Percentiles rank a stretch among this genome's conserved stretches.
phyloP scores from a whole-genome alignment of 225 moss, liverwort and hornwort genomes.

The Straminergon stramineum region DNA sequence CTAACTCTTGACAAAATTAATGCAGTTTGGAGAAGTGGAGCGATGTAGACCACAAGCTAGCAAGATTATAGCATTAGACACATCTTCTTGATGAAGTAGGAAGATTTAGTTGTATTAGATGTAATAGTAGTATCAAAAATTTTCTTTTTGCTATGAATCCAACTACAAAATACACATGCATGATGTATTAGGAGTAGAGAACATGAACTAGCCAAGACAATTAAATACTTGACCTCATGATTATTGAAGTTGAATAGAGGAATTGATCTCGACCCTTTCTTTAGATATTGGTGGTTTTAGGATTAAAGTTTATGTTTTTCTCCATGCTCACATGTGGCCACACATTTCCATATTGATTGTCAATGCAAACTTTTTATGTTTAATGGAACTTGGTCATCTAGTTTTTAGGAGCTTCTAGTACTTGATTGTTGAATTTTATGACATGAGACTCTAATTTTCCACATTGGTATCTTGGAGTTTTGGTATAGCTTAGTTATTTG shows the following conservation, averaged over 20 bases:
- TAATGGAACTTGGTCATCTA: too few relatives aligned
- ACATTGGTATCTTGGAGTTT: too few relatives aligned
- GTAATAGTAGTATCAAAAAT: not conserved
- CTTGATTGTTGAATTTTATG: too few relatives aligned
- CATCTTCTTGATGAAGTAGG: too few relatives aligned
- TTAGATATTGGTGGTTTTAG: not conserved
- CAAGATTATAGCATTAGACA: not conserved
- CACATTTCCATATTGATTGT: not conserved
- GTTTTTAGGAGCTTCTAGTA: too few relatives aligned
- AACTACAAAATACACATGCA: not conserved
- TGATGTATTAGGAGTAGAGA: not conserved
- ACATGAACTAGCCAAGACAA: not conserved
- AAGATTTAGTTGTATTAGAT: not conserved
- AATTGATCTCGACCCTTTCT: not conserved
- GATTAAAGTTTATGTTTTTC: not conserved
- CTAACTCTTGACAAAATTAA: not conserved
- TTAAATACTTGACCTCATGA: accelerated
- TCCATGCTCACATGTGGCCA: not conserved
- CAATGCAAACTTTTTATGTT: accelerated
- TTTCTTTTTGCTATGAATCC: not conserved
- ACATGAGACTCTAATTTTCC: too few relatives aligned
- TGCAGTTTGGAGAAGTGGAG: not conserved
- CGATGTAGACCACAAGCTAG: not conserved
- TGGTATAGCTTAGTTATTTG: too few relatives aligned
- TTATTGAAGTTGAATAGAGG: accelerated